These are phyloP conservation scores for Carex kokanica DNA, from an alignment of 176 grass and related monocot species.

Conservation along the genomic window DNA sequence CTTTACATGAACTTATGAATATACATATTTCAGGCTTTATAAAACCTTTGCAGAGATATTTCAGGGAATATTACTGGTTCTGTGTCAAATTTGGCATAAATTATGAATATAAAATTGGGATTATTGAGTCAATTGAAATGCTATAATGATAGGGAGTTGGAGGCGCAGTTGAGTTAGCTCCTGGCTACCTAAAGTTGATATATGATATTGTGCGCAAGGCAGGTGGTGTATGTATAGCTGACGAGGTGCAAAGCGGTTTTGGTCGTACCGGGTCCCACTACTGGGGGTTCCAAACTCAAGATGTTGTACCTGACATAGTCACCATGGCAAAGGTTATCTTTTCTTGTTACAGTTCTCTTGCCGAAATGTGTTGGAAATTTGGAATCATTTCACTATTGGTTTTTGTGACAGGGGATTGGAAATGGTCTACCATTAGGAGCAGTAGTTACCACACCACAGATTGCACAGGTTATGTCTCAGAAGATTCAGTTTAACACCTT, in stretches of 20 bases:
- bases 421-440: constrained; percentile 92
- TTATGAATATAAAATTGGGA: background rate
- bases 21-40: constrained; percentile 45
- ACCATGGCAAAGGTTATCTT: constrained; percentile 88
- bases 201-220: constrained; percentile 78
- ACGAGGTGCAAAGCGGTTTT: constrained; percentile 97
- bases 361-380: background rate
- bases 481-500: constrained; percentile 97
- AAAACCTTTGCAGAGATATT: constrained; percentile 92
- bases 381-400: background rate
- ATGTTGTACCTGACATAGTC: constrained; percentile 80
- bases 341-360: background rate
- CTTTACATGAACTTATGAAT: background rate
- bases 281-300: constrained; percentile 95
- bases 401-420: constrained; percentile 68
- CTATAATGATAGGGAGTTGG: constrained; percentile 60
- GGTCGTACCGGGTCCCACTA: constrained; percentile 92
- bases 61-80: constrained; percentile 31
- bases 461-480: constrained; percentile 73
- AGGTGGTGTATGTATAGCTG: constrained; percentile 95
- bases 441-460: constrained; percentile 87
- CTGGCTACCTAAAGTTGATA: constrained; percentile 81
- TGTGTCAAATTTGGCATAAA: background rate
- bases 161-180: constrained; percentile 83
- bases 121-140: constrained; percentile 19